Conservation (phyloP, 176 grass and related monocot genomes). For the Panicum miliaceum region DNA sequence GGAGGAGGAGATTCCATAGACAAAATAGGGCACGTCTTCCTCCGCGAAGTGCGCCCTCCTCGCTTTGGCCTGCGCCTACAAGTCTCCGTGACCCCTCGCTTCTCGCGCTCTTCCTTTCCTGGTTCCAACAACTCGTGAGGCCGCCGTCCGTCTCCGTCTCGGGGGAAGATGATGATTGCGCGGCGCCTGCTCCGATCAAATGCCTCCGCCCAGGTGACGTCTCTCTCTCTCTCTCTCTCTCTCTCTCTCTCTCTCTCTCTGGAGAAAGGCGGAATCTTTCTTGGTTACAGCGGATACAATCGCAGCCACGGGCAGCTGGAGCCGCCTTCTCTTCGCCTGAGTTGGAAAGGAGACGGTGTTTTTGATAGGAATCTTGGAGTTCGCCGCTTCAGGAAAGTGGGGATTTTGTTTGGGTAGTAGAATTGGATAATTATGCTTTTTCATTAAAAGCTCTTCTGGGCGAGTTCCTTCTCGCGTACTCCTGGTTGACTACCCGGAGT, state of each 20-base stretch:
- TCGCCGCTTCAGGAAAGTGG: not conserved
- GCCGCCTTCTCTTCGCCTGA: not conserved
- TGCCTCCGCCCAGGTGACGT: conserved; percentile 29
- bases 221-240: not conserved
- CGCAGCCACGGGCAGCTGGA: not conserved
- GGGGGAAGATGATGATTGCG: conserved; percentile 28
- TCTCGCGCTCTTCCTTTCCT: conserved; percentile 17
- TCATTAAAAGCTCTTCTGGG: not conserved
- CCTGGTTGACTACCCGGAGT: too few species aligned
- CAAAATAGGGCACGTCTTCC: conserved; percentile 26
- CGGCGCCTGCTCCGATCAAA: conserved; percentile 29
- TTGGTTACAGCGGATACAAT: not conserved
- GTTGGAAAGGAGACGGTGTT: not conserved
- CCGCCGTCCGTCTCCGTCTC: not conserved
- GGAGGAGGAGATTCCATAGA: not conserved
- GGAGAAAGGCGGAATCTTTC: conserved; percentile 6
- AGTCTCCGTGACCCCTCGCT: conserved; percentile 14
- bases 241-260: not conserved
- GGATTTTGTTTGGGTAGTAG: not conserved
- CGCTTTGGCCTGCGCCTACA: not conserved
- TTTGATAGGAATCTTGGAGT: not conserved
- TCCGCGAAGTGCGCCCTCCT: not conserved
- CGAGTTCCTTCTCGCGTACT: not conserved
- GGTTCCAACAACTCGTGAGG: conserved; percentile 22
- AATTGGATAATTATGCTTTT: not conserved